Conservation (phyloP, 1,284 basidiomycete genomes). For the Leccinum ponderosum region DNA sequence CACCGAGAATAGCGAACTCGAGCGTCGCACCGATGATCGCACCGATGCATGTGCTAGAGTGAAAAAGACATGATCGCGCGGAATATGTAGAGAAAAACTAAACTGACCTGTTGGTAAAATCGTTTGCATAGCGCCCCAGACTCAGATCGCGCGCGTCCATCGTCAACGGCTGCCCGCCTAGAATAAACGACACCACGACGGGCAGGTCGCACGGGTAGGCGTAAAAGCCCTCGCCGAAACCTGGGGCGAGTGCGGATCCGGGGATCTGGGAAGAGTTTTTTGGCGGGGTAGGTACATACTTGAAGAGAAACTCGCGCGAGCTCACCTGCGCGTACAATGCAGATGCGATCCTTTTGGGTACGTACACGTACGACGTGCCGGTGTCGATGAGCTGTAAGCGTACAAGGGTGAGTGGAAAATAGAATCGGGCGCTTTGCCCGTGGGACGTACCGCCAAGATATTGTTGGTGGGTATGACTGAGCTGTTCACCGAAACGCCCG, state of each 20-base stretch:
- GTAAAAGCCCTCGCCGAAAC: slow-evolving; percentile 45
- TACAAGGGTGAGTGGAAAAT: neutral
- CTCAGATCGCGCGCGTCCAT: slow-evolving; percentile 68
- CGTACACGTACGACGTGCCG: slow-evolving; percentile 59
- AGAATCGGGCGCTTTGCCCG: neutral
- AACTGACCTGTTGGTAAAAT: slow-evolving; percentile 27
- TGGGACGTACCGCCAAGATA: slow-evolving; percentile 40
- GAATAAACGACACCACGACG: slow-evolving; percentile 46
- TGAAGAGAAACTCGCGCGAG: neutral
- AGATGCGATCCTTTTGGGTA: slow-evolving; percentile 41
- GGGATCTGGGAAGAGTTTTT: neutral
- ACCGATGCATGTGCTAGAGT: slow-evolving; percentile 59
- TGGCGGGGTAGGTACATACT: neutral
- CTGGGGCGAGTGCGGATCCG: slow-evolving; percentile 14
- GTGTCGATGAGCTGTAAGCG: slow-evolving; percentile 58
- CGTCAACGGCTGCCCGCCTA: slow-evolving; percentile 51
- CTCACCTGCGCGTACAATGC: slow-evolving; percentile 45
- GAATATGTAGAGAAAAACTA: neutral
- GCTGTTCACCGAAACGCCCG: slow-evolving; percentile 39
- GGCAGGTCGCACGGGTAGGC: slow-evolving; percentile 45
- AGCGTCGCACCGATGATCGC: slow-evolving; percentile 52
- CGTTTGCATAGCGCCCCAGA: slow-evolving; percentile 44
- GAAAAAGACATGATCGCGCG: neutral
- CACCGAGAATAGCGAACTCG: slow-evolving; percentile 10
- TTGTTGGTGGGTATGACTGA: slow-evolving; percentile 18